Base-by-base conservation (phyloP, 768 basidiomycete species). In the Xanthoconium purpureum region DNA sequence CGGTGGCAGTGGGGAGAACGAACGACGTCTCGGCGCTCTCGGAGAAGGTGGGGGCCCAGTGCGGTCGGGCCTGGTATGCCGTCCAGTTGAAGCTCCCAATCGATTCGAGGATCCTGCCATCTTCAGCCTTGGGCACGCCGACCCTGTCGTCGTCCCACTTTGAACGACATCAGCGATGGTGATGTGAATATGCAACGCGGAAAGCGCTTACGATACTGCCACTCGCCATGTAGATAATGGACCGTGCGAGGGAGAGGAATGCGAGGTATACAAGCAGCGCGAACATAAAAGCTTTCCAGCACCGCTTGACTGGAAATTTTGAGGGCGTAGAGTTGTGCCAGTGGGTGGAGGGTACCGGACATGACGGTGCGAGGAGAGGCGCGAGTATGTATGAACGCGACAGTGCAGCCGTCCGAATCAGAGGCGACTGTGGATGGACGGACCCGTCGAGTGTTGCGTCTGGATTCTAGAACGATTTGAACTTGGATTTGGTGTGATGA, bases 1-100 rank as follows among this genome's bases (percentile, higher is more conserved):
- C 66, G 1, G 74, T 58, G 1, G 56, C 32, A 15, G 72, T 48
- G 32, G 72, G 70, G 37, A 78, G 66, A 0, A 63, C 43, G 20
- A 77, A 71, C 1, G 60, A 56, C 6, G 67, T 57, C 15, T 68
- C 54, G 5, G 68, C 66, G 28, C 66, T 32, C 4, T 43, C 20
- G 6, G 60, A 9, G 14, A 51, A 70, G 13, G 24, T 6, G 6
- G 59, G 56, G 3, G 58, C 58, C 70, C 68, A 70, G 17, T 14
- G 28, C 0, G 68, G 65, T 3, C 18, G 39, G 8, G 32, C 0
- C 0, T 55, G 55, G 29, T 65, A 57, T 3, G 50, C 9, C 3
- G 57, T 33, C 70, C 70, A 72, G 39, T 64, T 14, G 20, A 32
- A 32, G 8, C 40, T 7, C 1, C 44, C 39, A 6, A 70, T 57